These are phyloP conservation scores for Fraxinus dipetala DNA, from an alignment of 305 asterid genomes.

Conservation along the genomic window DNA sequence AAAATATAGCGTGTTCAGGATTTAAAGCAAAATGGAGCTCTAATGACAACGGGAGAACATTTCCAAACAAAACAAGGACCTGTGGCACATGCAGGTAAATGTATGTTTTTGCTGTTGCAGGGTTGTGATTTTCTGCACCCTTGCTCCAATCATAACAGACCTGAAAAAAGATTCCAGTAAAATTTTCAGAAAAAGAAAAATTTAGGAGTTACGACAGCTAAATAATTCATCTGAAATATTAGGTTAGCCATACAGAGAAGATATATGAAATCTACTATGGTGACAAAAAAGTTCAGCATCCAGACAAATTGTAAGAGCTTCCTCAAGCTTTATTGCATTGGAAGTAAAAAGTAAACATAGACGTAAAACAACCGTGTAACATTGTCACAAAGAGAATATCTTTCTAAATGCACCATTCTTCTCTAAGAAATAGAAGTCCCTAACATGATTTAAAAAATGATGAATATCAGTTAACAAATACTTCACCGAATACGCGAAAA, in stretches of 20 bases:
- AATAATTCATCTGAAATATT: neutral
- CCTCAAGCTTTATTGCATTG: neutral
- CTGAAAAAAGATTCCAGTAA: slow-evolving; percentile 29
- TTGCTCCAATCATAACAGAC: slow-evolving; percentile 98
- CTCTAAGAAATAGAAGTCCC: neutral
- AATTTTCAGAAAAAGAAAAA: neutral
- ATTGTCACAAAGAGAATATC: neutral
- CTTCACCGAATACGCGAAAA: slow-evolving; percentile 74
- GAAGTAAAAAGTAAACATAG: neutral
- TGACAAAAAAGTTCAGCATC: neutral
- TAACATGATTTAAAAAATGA: neutral
- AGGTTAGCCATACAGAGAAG: neutral
- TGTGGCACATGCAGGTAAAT: slow-evolving; percentile 73
- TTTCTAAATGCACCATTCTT: neutral
- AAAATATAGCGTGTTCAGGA: neutral
- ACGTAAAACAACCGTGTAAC: neutral
- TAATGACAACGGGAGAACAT: neutral
- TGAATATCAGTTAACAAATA: slow-evolving; percentile 14
- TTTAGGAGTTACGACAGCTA: neutral
- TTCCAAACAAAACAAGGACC: slow-evolving; percentile 27
- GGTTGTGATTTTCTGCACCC: slow-evolving; percentile 98
- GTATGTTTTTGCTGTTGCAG: slow-evolving; percentile 67
- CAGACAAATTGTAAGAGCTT: neutral
- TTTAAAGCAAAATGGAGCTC: neutral
- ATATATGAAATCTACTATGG: neutral